These are phyloP conservation scores for Salinomyces thailandicus DNA, from an alignment of 2,329 filamentous ascomycete species.

Conservation along the genomic window DNA sequence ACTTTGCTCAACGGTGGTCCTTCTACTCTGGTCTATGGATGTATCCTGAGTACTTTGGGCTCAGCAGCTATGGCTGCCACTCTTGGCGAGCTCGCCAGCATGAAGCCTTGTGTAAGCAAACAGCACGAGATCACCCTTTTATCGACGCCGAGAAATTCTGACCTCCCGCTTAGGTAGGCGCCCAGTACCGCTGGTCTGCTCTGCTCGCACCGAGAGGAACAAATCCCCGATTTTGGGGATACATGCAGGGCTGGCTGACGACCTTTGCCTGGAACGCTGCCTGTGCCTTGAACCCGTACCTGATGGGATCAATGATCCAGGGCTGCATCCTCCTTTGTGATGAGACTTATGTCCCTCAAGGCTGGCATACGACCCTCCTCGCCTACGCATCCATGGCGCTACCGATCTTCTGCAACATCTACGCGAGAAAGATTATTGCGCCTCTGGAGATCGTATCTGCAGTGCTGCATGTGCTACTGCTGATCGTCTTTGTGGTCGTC, in stretches of 20 bases:
- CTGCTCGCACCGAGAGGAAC: conserved; percentile 2
- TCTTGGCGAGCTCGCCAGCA: neutral
- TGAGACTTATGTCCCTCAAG: conserved; percentile 24
- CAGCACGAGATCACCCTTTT: neutral
- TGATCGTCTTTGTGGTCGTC: conserved; percentile 27
- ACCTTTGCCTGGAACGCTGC: conserved; percentile 30
- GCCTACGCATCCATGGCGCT: conserved; percentile 27
- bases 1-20: conserved; percentile 10
- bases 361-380: conserved; percentile 31
- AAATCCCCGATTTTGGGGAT: conserved; percentile 5
- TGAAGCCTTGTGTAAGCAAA: neutral
- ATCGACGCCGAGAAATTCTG: neutral
- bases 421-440: conserved; percentile 24
- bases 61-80: neutral
- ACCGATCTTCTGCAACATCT: conserved; percentile 26
- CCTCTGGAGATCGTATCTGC: conserved; percentile 31
- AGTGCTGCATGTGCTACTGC: conserved; percentile 27
- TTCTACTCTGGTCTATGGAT: conserved; percentile 12
- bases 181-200: conserved; percentile 6
- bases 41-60: neutral
- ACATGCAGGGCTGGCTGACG: conserved; percentile 22
- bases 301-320: conserved; percentile 27
- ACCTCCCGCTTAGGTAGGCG: conserved; percentile 1
- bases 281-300: conserved; percentile 25
- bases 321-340: conserved; percentile 28